Conservation (phyloP, 2,329 filamentous ascomycete genomes). For the Cladorrhinum sp. region DNA sequence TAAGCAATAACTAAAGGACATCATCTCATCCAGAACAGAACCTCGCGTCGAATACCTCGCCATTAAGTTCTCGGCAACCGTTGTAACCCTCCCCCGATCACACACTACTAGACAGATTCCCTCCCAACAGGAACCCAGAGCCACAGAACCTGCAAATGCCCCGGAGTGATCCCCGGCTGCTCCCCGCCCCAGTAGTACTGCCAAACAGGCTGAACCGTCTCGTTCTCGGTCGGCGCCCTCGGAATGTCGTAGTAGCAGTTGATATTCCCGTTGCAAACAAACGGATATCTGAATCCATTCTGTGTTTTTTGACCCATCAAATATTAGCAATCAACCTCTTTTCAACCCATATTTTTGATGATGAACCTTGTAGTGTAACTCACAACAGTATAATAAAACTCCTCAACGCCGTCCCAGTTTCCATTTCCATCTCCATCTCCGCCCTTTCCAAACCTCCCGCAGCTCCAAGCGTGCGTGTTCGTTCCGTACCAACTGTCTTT, state of each 20-base stretch:
- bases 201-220: constrained; percentile 17
- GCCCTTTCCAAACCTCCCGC: background rate
- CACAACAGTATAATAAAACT: constrained; percentile 24
- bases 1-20: no score
- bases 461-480: constrained; percentile 19
- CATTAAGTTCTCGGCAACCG: no score
- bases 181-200: constrained; percentile 22
- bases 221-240: background rate
- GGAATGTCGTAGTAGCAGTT: constrained; percentile 22
- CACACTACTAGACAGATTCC: background rate
- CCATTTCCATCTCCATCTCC: background rate
- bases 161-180: constrained; percentile 19
- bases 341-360: background rate
- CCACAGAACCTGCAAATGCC: constrained; percentile 20
- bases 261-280: constrained; percentile 23
- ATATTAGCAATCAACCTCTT: background rate
- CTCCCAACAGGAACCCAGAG: constrained; percentile 19
- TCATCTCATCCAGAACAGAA: no score
- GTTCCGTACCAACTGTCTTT: constrained; percentile 23
- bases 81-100: no score
- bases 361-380: constrained; percentile 15
- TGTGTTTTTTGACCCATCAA: background rate
- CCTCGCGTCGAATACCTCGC: no score
- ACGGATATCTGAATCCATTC: constrained; percentile 22
- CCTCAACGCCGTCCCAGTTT: background rate